These are phyloP conservation scores for Cucumis hystrix DNA, from an alignment of 306 rosid species.

Conservation along the genomic window DNA sequence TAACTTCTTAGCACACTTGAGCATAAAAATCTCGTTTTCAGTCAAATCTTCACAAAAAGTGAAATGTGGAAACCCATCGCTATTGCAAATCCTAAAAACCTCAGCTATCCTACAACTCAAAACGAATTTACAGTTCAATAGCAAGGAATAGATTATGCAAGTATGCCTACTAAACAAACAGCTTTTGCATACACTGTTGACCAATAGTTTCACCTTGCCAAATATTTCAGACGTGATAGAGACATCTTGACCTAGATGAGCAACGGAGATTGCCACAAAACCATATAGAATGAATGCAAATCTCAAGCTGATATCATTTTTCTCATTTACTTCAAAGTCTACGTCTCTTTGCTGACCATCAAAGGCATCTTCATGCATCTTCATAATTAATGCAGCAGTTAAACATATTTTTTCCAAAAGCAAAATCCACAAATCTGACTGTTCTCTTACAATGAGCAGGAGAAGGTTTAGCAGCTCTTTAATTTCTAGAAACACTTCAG, in stretches of 20 bases:
- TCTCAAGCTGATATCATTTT: slow-evolving; percentile 12
- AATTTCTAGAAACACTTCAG: slow-evolving; percentile 19
- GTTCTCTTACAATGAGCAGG: slow-evolving; percentile 17
- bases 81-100: slow-evolving; percentile 6
- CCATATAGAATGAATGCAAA: slow-evolving; percentile 23
- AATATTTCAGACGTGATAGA: slow-evolving; percentile 5
- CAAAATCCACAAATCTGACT: slow-evolving; percentile 18
- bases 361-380: not conserved
- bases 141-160: slow-evolving; percentile 23
- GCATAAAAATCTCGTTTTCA: slow-evolving; percentile 21
- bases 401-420: slow-evolving; percentile 28
- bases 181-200: slow-evolving; percentile 28
- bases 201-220: slow-evolving; percentile 31
- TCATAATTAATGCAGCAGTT: slow-evolving; percentile 18
- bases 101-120: slow-evolving; percentile 26
- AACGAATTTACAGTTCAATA: slow-evolving; percentile 26
- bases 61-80: not conserved
- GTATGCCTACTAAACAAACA: slow-evolving; percentile 28
- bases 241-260: slow-evolving; percentile 16
- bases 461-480: slow-evolving; percentile 24
- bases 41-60: slow-evolving; percentile 5
- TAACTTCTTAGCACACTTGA: slow-evolving; percentile 21
- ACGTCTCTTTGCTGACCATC: not conserved
- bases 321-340: slow-evolving; percentile 9
- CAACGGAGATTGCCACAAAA: slow-evolving; percentile 30